Evolutionary conservation across 2,329 filamentous ascomycete species (phyloP).

Genomic region (Zelopaecilomyces penicillatus): DNA sequence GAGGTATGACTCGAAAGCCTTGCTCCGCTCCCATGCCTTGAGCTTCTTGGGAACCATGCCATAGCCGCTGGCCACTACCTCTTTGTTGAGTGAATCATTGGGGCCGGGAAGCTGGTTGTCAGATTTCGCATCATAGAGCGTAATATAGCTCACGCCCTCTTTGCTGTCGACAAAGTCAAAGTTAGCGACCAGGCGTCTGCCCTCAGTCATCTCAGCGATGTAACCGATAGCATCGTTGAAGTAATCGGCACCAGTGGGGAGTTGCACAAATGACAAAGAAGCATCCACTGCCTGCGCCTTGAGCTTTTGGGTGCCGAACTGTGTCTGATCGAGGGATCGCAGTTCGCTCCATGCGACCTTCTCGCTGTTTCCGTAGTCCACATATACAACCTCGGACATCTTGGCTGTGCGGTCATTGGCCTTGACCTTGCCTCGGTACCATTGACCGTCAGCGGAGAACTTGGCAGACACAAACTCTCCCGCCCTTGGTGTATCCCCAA

Average conservation of each 20-base stretch:
- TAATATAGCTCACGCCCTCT: constrained; percentile 78
- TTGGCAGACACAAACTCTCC: constrained; percentile 87
- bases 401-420: constrained; percentile 88
- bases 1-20: constrained; percentile 61
- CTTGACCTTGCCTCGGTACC: constrained; percentile 88
- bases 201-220: constrained; percentile 66
- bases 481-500: constrained; percentile 73
- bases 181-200: constrained; percentile 74
- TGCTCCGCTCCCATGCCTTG: constrained; percentile 77
- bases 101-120: constrained; percentile 45
- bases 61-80: constrained; percentile 73
- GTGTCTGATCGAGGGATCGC: constrained; percentile 67
- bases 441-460: constrained; percentile 81
- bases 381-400: constrained; percentile 82
- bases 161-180: constrained; percentile 75
- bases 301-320: constrained; percentile 75
- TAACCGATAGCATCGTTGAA: constrained; percentile 70
- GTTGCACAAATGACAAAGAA: constrained; percentile 78
- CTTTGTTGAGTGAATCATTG: constrained; percentile 80
- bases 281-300: constrained; percentile 84
- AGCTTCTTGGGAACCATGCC: constrained; percentile 90
- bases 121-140: constrained; percentile 70
- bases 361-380: constrained; percentile 95
- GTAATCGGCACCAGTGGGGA: constrained; percentile 76
- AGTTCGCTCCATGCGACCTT: constrained; percentile 77